Percentiles rank a stretch among this genome's conserved stretches.
Conservation (phyloP, 1,139 yeast species). For the Yamadazyma pseudoaaseri region DNA sequence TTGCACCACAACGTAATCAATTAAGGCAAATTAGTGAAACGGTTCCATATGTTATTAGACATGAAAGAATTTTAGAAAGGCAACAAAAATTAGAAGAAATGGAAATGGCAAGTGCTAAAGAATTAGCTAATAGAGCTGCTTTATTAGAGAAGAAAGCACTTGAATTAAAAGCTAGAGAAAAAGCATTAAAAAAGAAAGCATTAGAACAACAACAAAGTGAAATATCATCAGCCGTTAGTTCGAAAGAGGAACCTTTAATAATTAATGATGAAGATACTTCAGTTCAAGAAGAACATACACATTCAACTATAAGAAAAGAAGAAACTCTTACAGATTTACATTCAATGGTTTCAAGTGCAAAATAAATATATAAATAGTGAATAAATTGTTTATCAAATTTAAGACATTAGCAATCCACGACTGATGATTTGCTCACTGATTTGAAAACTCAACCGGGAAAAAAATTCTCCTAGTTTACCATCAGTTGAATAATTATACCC, state of each 20-base stretch:
- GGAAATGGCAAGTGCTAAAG: constrained; percentile 75
- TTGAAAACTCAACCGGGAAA: not conserved
- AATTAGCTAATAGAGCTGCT: constrained; percentile 70
- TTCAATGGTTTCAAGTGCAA: constrained; percentile 27
- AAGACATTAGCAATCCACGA: not conserved
- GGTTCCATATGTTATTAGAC: constrained; percentile 75
- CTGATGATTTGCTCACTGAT: not conserved
- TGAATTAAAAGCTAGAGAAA: constrained; percentile 67
- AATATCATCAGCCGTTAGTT: not conserved
- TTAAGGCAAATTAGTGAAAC: constrained; percentile 77
- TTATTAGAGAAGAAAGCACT: constrained; percentile 74
- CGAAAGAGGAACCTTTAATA: constrained; percentile 1
- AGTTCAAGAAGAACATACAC: not conserved
- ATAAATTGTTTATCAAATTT: too few relatives aligned
- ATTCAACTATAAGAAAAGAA: constrained; percentile 31
- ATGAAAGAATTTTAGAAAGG: constrained; percentile 70
- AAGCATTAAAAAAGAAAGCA: constrained; percentile 40
- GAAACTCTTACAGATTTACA: constrained; percentile 57
- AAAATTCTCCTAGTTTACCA: constrained; percentile 1
- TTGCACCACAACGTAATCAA: constrained; percentile 63
- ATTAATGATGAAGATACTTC: not conserved
- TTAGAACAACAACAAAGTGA: constrained; percentile 20
- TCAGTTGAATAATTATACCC: not conserved
- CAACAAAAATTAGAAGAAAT: constrained; percentile 76
- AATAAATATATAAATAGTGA: too few relatives aligned